Evolutionary conservation across 768 basidiomycete species (phyloP).

Genomic region (Panaeolus papilionaceus): DNA sequence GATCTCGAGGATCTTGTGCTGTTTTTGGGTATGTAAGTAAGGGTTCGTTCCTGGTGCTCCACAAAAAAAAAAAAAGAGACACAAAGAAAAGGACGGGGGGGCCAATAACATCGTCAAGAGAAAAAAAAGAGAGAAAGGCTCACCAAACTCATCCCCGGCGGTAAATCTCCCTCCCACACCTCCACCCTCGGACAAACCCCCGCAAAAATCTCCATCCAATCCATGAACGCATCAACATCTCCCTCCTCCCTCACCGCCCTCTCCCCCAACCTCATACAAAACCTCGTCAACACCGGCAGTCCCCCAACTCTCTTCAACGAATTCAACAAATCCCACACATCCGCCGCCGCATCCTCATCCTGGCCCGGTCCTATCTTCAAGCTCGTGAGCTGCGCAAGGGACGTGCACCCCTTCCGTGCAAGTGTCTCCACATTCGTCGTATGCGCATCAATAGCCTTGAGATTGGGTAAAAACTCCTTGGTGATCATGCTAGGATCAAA

Average conservation of each 20-base stretch:
- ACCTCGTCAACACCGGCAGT: background rate
- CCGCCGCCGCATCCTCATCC: background rate
- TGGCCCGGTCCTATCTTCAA: background rate
- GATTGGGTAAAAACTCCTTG: background rate
- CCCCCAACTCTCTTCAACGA: background rate
- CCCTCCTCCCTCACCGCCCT: background rate
- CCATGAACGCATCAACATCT: background rate
- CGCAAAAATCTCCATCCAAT: conserved; percentile 2
- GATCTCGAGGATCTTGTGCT: background rate
- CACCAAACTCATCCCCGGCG: background rate
- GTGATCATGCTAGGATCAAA: conserved; percentile 1
- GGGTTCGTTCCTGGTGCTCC: background rate
- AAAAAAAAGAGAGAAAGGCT: no score
- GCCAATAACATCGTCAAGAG: background rate
- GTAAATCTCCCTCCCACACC: background rate
- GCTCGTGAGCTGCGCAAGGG: background rate
- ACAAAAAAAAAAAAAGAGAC: background rate
- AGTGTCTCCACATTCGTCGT: background rate
- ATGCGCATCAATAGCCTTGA: background rate
- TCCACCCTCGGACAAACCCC: background rate
- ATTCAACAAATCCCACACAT: background rate
- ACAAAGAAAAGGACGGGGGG: background rate
- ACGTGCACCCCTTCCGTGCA: background rate
- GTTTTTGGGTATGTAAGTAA: background rate
- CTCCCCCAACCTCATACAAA: background rate